Base-by-base conservation (phyloP, 202 grass and related monocot genomes). In the Elaeis oleifera region DNA sequence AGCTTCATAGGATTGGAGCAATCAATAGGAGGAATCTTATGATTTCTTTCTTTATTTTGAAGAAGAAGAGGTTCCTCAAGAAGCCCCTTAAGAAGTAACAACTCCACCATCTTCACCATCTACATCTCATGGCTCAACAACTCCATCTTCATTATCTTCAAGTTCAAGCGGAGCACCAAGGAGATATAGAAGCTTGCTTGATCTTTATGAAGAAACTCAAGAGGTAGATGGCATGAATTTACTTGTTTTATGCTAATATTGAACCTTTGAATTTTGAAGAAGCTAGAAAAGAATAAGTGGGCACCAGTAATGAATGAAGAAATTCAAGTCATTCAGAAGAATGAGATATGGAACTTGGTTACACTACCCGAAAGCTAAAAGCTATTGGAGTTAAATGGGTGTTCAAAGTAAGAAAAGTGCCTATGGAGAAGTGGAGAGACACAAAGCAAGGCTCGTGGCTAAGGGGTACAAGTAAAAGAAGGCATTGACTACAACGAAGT, bases 351-450 rank as follows among this genome's bases (percentile, higher is more conserved):
- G 5, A 52, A 51, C 23, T 13, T 66, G 16, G 7, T 17, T 17
- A 24, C 49, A 13, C 19, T 24, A 24, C 19, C 1, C 23, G 22
- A 21, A 5, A 44, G 63, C 5, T 5, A 18, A 3, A 39, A 53
- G 8, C 23, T 2, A 66, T 66, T 14, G 44, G 39, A 11, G 5
- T 66, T 0, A 53, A 66, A 7, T 66, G 36, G 63, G 7, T 66
- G n/a, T 66, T 26, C 50, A 53, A 66, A 17, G 23, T 66, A 2
- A 66, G 36, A 50, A 51, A 6, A 50, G 49, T 28, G 4, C 61
- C 0, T 1, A 49, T 18, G 61, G 7, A 23, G 20, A 23, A 23
- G 23, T 23, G 23, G 23, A 23, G 23, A 23, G 23, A 23, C 1
- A 23, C 23, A 23, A 23, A 23, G 23, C 23, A 23, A 23, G 23